Base-by-base conservation (phyloP, 257 asterid species). In the Petunia axillaris region DNA sequence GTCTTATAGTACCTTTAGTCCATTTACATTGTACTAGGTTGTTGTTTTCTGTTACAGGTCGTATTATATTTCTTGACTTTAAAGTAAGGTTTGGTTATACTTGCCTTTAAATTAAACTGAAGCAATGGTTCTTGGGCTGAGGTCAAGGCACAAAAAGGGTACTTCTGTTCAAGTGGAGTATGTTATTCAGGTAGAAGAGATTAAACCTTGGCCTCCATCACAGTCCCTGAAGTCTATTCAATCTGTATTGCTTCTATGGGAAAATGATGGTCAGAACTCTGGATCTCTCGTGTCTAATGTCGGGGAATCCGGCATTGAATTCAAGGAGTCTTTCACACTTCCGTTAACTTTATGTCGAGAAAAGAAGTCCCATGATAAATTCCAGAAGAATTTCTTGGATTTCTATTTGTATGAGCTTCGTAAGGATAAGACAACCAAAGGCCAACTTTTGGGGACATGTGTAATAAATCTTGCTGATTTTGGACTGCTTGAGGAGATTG, bases 181-280 rank as follows among this genome's bases (percentile, higher is more conserved):
- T 81, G 76, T 83, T 0, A 78, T 94, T 75, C 95, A 85, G 25
- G 79, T 94, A 44, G 83, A 87, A 38, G 93, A 91, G 83, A 89
- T 94, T 53, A 91, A 85, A 82, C 97, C 97, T 3, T 94, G 98
- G 98, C 97, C 97, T 60, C 97, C 98, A 60, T 89, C 94, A 4
- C 90, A 89, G 66, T 82, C 97, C 65, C 60, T 93, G 44, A 85
- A 53, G 84, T 88, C 96, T 43, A 88, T 91, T 75, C 96, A 91
- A 62, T 91, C 97, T 0, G 92, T 94, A 37, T 78, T 91, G 86
- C 94, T 94, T 80, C 93, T 87, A 64, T 94, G 97, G 97, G 90
- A 91, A 84, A 90, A 90, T 64, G 91, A 91, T 3, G 84, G 76
- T 4, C 88, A 88, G 44, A 93, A 70, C 64, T 89, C 91, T 43